A percentile compares a stretch with the other conserved stretches of the same genome.
Conservation (phyloP, 345 rosid genomes). For the Clarkia xantiana region DNA sequence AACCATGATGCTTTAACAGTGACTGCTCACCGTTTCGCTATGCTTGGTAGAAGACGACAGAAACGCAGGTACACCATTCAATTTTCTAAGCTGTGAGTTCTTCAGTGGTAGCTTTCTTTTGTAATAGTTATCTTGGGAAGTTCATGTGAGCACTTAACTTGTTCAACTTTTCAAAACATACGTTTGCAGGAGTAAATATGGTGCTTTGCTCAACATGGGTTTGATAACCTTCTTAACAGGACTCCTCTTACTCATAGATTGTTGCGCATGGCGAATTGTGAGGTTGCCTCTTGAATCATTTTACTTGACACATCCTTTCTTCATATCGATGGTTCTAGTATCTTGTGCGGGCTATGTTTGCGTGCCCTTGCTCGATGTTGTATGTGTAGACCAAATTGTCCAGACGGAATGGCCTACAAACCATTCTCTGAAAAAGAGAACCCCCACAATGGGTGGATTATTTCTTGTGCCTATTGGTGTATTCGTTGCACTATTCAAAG, state of each 20-base stretch:
- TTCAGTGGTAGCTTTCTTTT: neutral
- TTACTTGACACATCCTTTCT: conserved; percentile 55
- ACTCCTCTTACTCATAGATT: conserved; percentile 53
- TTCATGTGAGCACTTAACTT: neutral
- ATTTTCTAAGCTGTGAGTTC: neutral
- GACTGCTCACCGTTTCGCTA: conserved; percentile 47
- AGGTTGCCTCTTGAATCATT: conserved; percentile 68
- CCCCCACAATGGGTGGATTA: conserved; percentile 85
- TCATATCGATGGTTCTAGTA: conserved; percentile 37
- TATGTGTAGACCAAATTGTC: conserved; percentile 33
- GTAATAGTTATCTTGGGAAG: neutral
- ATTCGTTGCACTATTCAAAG: conserved; percentile 40
- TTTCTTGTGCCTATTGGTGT: conserved; percentile 70
- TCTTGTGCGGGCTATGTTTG: conserved; percentile 52
- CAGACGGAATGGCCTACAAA: conserved; percentile 26
- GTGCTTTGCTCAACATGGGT: conserved; percentile 43
- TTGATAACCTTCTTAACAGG: conserved; percentile 41
- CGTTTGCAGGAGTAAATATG: conserved; percentile 51
- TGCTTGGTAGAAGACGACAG: conserved; percentile 39
- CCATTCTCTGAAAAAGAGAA: conserved; percentile 33
- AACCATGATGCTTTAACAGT: conserved; percentile 36
- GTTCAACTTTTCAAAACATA: neutral
- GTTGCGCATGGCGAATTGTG: conserved; percentile 86
- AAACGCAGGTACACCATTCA: conserved; percentile 40
- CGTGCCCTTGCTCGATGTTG: conserved; percentile 53